A percentile compares a stretch with the other conserved stretches of the same genome.
phyloP scores from a whole-genome alignment of 2,329 filamentous ascomycete genomes.

The Curvularia lunata region DNA sequence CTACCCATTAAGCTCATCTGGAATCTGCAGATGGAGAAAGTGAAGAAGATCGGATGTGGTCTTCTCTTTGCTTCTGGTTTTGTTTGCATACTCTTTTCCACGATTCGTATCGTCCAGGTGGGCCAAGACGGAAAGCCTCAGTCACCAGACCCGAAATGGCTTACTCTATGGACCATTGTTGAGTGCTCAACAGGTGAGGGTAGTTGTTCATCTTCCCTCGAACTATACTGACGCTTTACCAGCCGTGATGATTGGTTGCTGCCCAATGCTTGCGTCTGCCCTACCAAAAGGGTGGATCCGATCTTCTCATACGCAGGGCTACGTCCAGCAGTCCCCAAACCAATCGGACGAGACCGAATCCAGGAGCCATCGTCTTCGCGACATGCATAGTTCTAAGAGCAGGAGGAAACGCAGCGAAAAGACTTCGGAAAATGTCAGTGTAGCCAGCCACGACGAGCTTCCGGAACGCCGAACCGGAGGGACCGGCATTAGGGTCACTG shows the following conservation, averaged over 20 bases:
- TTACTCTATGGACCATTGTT: slow-evolving; percentile 48
- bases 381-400: slow-evolving; percentile 15
- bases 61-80: slow-evolving; percentile 35
- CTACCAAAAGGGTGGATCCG: slow-evolving; percentile 16
- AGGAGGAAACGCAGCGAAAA: slow-evolving; percentile 12
- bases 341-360: slow-evolving; percentile 7
- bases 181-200: slow-evolving; percentile 45
- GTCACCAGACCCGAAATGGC: slow-evolving; percentile 44
- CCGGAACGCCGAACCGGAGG: slow-evolving; percentile 12
- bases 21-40: slow-evolving; percentile 45
- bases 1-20: slow-evolving; percentile 48
- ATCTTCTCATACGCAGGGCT: slow-evolving; percentile 15
- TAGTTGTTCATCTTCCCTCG: background rate
- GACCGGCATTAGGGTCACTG: slow-evolving; percentile 10
- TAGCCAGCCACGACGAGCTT: slow-evolving; percentile 22
- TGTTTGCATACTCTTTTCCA: slow-evolving; percentile 36
- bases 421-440: slow-evolving; percentile 5
- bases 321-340: slow-evolving; percentile 19
- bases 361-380: slow-evolving; percentile 11
- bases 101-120: slow-evolving; percentile 44
- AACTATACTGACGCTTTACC: background rate
- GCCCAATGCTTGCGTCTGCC: slow-evolving; percentile 26
- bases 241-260: slow-evolving; percentile 39
- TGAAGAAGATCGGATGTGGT: slow-evolving; percentile 45
- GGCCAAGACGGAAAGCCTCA: slow-evolving; percentile 34